These are phyloP conservation scores for Limonium bicolor DNA, from an alignment of 148 eudicot genomes.

Conservation along the genomic window DNA sequence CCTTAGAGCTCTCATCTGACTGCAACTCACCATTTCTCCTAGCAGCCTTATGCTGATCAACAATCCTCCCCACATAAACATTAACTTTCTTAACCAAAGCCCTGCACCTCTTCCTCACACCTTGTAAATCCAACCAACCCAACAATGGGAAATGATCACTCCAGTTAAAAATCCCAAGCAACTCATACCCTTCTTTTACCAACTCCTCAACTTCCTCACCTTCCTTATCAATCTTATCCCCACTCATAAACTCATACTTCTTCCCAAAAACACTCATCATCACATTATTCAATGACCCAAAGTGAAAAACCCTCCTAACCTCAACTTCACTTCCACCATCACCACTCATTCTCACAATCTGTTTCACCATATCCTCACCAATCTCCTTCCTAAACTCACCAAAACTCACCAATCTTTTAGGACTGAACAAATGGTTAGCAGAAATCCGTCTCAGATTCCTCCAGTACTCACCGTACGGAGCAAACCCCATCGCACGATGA, in stretches of 20 bases:
- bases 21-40: conserved; percentile 6
- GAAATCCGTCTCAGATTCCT: conserved; percentile 57
- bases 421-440: conserved; percentile 53
- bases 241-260: conserved; percentile 19
- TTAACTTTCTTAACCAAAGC: conserved; percentile 37
- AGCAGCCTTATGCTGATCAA: conserved; percentile 36
- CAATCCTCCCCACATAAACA: conserved; percentile 49
- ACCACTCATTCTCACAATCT: conserved; percentile 19
- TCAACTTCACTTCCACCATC: conserved; percentile 21
- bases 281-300: conserved; percentile 70
- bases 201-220: conserved; percentile 28
- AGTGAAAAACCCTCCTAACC: conserved; percentile 40
- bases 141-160: conserved; percentile 74
- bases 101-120: conserved; percentile 62
- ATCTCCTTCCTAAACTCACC: conserved; percentile 24
- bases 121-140: conserved; percentile 67
- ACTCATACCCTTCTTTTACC: conserved; percentile 75
- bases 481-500: conserved; percentile 88
- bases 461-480: conserved; percentile 87
- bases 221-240: not conserved
- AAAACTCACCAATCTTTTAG: conserved; percentile 22
- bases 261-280: conserved; percentile 86
- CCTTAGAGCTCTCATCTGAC: conserved; percentile 27
- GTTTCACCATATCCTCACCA: conserved; percentile 27
- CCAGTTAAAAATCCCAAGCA: conserved; percentile 78